These are phyloP conservation scores for Chlorella sp. DNA, from an alignment of 139 green algal species.

Conservation along the genomic window DNA sequence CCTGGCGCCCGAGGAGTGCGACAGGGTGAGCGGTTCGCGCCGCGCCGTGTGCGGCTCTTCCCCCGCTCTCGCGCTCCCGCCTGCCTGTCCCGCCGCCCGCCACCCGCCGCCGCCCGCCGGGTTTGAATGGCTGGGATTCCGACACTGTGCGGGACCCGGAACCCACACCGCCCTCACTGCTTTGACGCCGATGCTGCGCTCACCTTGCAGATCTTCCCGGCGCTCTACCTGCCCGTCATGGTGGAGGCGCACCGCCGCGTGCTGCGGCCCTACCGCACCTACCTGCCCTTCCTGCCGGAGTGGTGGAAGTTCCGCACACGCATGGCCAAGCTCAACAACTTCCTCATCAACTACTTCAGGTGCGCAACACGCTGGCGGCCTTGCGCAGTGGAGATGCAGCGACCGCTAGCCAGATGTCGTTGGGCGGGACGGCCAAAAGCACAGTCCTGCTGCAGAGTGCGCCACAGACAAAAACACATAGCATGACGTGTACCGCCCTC, in stretches of 20 bases:
- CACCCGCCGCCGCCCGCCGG: not conserved
- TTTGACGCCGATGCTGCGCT: no score
- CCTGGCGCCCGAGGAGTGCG: conserved; percentile 80
- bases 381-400: no score
- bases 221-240: conserved; percentile 94
- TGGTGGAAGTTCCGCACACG: conserved; percentile 44
- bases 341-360: conserved; percentile 55
- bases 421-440: not conserved
- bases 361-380: no score
- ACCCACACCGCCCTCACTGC: no score
- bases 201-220: conserved; percentile 74
- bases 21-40: conserved; percentile 38
- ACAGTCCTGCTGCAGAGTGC: not conserved
- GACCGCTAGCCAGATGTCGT: not conserved
- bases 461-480: not conserved
- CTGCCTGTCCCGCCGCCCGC: not conserved
- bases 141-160: no score
- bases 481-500: not conserved
- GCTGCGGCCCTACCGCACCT: conserved; percentile 77
- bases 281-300: conserved; percentile 52
- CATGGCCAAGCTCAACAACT: conserved; percentile 69
- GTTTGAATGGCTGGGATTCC: no score
- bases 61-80: not conserved
- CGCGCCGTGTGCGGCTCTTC: not conserved
- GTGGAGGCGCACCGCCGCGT: conserved; percentile 82